Conservation (phyloP, 2,329 filamentous ascomycete species). For the Phaeophleospora eucalypticola region DNA sequence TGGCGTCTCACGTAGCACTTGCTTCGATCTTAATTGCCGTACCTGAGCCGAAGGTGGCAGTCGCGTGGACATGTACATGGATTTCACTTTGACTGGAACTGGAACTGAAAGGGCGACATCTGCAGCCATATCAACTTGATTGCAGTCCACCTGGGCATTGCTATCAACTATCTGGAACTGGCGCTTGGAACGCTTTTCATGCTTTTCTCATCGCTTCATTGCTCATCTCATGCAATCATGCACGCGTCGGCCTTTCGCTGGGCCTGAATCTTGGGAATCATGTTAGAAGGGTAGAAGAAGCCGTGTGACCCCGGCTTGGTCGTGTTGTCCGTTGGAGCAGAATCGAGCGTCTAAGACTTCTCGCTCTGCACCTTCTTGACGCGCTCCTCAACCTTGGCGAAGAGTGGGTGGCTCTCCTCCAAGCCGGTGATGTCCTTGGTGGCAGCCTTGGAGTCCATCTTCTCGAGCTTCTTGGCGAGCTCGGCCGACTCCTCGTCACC, state of each 20-base stretch:
- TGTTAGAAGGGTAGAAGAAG: neutral
- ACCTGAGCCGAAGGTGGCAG: neutral
- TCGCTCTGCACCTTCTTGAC: constrained; percentile 73
- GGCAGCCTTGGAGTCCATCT: constrained; percentile 67
- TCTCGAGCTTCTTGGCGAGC: constrained; percentile 79
- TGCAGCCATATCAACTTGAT: neutral
- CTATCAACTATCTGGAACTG: constrained; percentile 2
- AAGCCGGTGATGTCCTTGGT: constrained; percentile 79
- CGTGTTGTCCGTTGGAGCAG: neutral
- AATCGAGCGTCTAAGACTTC: neutral
- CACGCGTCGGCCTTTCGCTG: neutral
- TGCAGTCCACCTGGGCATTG: neutral
- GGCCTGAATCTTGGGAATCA: neutral
- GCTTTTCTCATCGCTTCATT: constrained; percentile 4
- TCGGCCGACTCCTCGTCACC: constrained; percentile 86
- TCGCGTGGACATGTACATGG: neutral
- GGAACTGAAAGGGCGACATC: neutral
- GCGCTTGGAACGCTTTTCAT: constrained; percentile 4
- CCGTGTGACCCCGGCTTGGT: neutral
- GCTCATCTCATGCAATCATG: constrained; percentile 6
- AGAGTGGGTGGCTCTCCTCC: constrained; percentile 71
- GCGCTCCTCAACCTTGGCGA: constrained; percentile 66
- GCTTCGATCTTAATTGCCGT: neutral
- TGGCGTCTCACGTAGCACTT: neutral
- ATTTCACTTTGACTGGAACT: too few relatives aligned